Evolutionary conservation across 208 protist species (phyloP), one percentile per base, ranked within the genome.

Genomic region (Leishmania aethiopica): DNA sequence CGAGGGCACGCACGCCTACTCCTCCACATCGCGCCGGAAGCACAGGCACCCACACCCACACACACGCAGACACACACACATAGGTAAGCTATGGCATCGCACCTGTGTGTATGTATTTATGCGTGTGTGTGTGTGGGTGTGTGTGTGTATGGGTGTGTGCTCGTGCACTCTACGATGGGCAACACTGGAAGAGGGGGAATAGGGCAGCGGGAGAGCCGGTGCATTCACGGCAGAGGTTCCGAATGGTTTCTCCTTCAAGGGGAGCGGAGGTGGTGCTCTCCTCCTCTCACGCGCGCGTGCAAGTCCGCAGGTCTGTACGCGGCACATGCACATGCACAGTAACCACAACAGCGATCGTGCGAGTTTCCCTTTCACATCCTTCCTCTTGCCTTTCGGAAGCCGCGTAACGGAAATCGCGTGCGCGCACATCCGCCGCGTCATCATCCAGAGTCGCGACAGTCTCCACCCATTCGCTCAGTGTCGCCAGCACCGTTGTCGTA

Each of bases 341-440:
- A 32, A 3, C 6, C 22, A 17, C 11, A 69, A 69, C 62, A 32
- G 32, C 32, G 15, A 69, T 22, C 32, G 62, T 69, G 62, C 32
- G 32, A 17, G 62, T 22, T 69, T 69, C 8, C 10, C 32, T 67
- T 67, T 10, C 60, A 35, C 60, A 35, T 35, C 7, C 28, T 25
- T 62, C 22, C 15, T 59, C 10, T 37, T 45, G 8, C 5, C 1
- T 55, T 55, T 15, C 28, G 40, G 7, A 11, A 51, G n/a, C 35
- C 51, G 28, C 25, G 73, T 35, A 22, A 62, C 22, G 1, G 17
- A 17, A 77, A 13, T 22, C 22, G 71, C 17, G 49, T 75, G 4
- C 73, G 40, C 72, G 59, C 51, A 77, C 53, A 42, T 25, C 19
- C 73, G 42, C 73, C 62, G 62, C 60, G n/a, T 37, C 60, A 15